These are phyloP conservation scores for Hypoxylon sp. DNA, from an alignment of 2,329 filamentous ascomycete genomes.

Conservation along the genomic window DNA sequence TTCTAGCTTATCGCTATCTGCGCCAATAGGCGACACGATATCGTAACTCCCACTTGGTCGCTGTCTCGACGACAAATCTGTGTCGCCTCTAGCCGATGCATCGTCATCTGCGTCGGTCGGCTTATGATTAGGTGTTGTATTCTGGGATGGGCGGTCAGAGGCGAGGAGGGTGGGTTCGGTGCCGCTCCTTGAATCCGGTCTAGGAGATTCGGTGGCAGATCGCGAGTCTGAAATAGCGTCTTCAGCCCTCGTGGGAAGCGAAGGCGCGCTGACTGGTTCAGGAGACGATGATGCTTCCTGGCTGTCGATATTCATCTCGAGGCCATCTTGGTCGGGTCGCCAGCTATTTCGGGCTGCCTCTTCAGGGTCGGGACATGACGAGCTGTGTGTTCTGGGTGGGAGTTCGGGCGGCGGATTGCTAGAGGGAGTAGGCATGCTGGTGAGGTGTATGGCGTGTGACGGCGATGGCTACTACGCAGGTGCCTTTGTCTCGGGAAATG, in stretches of 20 bases:
- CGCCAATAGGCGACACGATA: constrained; percentile 37
- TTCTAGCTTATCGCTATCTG: constrained; percentile 46
- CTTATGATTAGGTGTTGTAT: constrained; percentile 40
- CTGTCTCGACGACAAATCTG: constrained; percentile 26
- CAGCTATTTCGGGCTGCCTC: constrained; percentile 48
- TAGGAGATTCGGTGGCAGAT: constrained; percentile 50
- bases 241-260: constrained; percentile 33
- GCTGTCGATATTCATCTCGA: constrained; percentile 50
- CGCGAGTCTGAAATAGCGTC: constrained; percentile 45
- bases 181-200: constrained; percentile 47
- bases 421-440: constrained; percentile 54
- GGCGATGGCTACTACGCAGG: background rate
- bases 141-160: constrained; percentile 44
- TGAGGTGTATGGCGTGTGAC: constrained; percentile 17
- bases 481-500: constrained; percentile 23
- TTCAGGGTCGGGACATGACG: constrained; percentile 54
- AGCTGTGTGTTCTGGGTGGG: constrained; percentile 52
- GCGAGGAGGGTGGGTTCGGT: constrained; percentile 37
- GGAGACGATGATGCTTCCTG: constrained; percentile 47
- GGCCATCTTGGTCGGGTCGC: constrained; percentile 48
- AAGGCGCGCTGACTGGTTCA: constrained; percentile 47
- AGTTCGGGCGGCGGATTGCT: constrained; percentile 50
- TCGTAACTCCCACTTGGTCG: constrained; percentile 37
- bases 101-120: constrained; percentile 46
- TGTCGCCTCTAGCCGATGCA: constrained; percentile 31